Evolutionary conservation across 1,284 basidiomycete genomes (phyloP).

Genomic region (Melampsora americana): DNA sequence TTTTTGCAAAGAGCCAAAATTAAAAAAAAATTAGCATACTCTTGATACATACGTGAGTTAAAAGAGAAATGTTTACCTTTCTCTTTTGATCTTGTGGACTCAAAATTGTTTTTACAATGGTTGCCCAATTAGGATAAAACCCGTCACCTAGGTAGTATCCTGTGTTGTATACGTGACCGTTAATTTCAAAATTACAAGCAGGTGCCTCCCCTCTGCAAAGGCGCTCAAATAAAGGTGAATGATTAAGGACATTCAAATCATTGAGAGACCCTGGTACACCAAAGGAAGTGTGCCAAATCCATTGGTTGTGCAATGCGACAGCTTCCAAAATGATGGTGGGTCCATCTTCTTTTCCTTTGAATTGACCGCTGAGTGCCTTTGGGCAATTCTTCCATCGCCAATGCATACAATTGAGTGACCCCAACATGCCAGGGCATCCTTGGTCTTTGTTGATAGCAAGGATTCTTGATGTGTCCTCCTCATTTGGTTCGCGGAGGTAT

Average conservation of each 20-base stretch:
- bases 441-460: no score
- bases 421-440: conserved; percentile 12
- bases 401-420: background rate
- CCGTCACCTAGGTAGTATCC: conserved; percentile 19
- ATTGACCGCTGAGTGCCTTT: no score
- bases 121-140: no score
- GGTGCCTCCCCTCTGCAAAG: background rate
- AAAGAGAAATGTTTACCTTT: background rate
- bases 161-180: background rate
- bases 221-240: background rate
- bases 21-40: background rate
- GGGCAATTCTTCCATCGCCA: conserved; percentile 33
- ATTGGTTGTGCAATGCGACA: no score
- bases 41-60: background rate
- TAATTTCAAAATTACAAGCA: background rate
- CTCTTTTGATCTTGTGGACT: background rate
- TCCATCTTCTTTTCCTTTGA: no score
- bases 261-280: no score
- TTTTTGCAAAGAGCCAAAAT: background rate
- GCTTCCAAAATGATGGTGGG: no score
- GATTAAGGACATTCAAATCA: no score
- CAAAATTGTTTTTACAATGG: background rate
- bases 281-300: no score
- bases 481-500: background rate
- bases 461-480: background rate